A percentile compares a stretch with the other conserved stretches of the same genome.
phyloP scores from a whole-genome alignment of 495 filamentous ascomycete species.

The Apiosordaria backusii region DNA sequence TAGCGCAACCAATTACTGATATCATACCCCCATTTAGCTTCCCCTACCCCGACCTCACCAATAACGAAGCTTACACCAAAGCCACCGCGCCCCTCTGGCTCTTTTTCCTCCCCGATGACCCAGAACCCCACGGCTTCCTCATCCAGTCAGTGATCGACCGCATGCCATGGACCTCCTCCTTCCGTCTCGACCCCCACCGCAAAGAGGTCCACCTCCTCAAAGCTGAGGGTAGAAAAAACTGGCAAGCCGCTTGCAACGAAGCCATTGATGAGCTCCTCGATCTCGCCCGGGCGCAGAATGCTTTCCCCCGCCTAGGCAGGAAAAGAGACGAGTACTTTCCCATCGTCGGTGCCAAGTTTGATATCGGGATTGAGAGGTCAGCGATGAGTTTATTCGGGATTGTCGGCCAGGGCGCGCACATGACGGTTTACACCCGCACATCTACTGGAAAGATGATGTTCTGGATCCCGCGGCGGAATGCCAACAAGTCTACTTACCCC shows the following conservation, averaged over 20 bases:
- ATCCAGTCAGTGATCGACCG: not conserved
- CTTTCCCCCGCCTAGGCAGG: not conserved
- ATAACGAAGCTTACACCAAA: not conserved
- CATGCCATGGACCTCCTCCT: not conserved
- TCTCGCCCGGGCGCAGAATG: not conserved
- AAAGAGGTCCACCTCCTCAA: not conserved
- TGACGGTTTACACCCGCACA: conserved; percentile 43
- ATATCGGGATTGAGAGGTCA: not conserved
- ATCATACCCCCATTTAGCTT: not conserved
- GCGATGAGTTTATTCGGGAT: conserved; percentile 46
- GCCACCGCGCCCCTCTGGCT: not conserved
- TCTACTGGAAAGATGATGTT: conserved; percentile 33
- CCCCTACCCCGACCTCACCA: not conserved
- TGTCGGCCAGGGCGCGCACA: conserved; percentile 45
- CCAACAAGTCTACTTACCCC: conserved; percentile 48
- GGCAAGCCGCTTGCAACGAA: not conserved
- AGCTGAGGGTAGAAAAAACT: not conserved
- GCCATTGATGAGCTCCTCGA: not conserved
- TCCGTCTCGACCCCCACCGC: not conserved
- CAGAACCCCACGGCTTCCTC: not conserved
- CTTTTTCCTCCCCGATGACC: not conserved
- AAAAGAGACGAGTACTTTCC: not conserved
- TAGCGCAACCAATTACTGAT: not conserved
- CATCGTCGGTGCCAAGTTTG: not conserved
- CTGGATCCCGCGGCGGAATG: conserved; percentile 51